phyloP scores from a whole-genome alignment of 2,329 filamentous ascomycete species.

The Pseudocercospora pini-densiflorae region DNA sequence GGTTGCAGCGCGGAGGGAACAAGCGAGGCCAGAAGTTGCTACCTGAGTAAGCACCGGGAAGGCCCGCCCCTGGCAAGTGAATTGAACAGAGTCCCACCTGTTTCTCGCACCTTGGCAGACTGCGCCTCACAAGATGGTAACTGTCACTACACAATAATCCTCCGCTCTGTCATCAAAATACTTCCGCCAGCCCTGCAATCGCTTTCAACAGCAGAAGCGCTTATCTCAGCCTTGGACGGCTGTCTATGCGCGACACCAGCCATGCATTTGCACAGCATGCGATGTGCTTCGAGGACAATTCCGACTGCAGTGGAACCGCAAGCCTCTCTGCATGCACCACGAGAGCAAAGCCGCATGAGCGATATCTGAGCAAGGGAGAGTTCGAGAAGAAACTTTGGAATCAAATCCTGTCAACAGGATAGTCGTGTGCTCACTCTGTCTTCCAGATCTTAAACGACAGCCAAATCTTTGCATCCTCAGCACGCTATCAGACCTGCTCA shows the following conservation, averaged over 20 bases:
- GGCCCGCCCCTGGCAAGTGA: not conserved
- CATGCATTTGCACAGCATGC: not conserved
- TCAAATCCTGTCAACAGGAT: not conserved
- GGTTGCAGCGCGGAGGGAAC: not conserved
- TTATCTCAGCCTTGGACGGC: not conserved
- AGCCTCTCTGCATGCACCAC: not conserved
- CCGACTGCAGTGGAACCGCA: not conserved
- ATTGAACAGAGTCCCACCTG: not conserved
- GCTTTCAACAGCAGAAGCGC: not conserved
- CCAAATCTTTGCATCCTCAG: not conserved
- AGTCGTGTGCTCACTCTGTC: not conserved
- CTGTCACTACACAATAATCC: not conserved
- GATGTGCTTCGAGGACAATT: not conserved
- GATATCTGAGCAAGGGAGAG: not conserved
- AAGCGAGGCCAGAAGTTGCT: conserved; percentile 1
- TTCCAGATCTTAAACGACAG: not conserved
- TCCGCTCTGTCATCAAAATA: not conserved
- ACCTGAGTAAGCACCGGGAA: not conserved
- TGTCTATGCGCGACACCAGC: not conserved
- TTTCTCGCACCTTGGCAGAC: not conserved
- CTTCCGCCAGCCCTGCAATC: not conserved
- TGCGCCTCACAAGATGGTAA: not conserved
- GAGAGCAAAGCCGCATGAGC: too few species aligned
- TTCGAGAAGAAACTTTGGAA: not conserved
- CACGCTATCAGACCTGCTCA: not conserved